Evolutionary conservation across 306 rosid species (phyloP), one percentile per base, ranked within the genome.

Genomic region (Begonia peltatifolia): DNA sequence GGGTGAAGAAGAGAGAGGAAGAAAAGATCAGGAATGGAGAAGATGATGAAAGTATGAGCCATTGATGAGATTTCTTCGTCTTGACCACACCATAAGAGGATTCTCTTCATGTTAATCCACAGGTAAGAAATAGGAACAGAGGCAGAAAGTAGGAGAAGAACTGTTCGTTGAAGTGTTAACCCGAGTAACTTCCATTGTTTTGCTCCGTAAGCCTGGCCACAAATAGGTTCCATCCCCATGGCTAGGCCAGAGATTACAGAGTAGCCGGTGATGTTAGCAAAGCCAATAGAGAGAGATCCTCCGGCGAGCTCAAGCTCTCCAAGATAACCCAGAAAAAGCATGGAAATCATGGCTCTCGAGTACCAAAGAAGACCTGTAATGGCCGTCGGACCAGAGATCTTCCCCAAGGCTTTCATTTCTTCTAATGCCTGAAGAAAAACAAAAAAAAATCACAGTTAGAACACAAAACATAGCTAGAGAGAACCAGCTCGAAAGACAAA

Each of bases 151-250:
- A 92, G 82, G 2, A 92, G 84, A 9, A 92, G 94, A 0, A 84
- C 76, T 1, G 99, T 83, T 54, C 88, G 71, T 54, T 92, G 99
- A 13, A 92, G 83, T 13, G 96, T 83, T 12, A 81, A 47, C 16
- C 96, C 96, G 0, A 87, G 93, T 2, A 76, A 73, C 52, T 87
- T 92, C 78, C 65, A 49, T 53, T 90, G 94, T 60, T 79, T 73
- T 0, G 99, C 96, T 1, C 99, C 99, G 9, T 76, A 76, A 25
- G 96, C 99, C 64, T 92, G 96, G 0, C 94, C 96, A 35, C 99
- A 92, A 20, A 92, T 87, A 15, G 96, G 96, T 58, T 92, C 99
- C 99, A 92, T 92, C 56, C 99, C 99, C 94, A 87, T 86, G 63
- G 99, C 99, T 15, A 92, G 58, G 0, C 99, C 99, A 1, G 99